Percentiles rank a stretch among this genome's conserved stretches.
Conservation (phyloP, 345 rosid genomes). For the Pugionium dolabratum region DNA sequence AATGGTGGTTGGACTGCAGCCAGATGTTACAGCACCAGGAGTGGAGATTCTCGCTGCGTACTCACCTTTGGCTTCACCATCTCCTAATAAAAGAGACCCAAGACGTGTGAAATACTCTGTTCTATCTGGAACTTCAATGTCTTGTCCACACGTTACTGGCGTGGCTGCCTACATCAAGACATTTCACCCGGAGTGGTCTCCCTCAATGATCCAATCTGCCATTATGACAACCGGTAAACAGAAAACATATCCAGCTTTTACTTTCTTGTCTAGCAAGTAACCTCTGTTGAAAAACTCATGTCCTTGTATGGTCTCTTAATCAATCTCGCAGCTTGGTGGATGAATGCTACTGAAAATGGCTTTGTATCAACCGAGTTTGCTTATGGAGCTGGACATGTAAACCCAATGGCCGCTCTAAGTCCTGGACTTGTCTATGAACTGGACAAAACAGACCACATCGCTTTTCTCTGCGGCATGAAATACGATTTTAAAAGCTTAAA, state of each 20-base stretch:
- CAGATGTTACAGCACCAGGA: slow-evolving; percentile 55
- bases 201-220: slow-evolving; percentile 58
- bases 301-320: background rate
- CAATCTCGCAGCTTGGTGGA: slow-evolving; percentile 41
- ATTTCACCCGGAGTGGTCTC: slow-evolving; percentile 57
- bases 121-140: slow-evolving; percentile 53
- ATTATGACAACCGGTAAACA: slow-evolving; percentile 59
- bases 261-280: slow-evolving; percentile 5
- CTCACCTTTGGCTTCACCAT: slow-evolving; percentile 31
- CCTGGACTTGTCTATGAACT: slow-evolving; percentile 48
- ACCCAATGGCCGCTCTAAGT: slow-evolving; percentile 48
- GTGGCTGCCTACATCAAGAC: slow-evolving; percentile 48
- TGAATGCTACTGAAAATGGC: slow-evolving; percentile 33
- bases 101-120: slow-evolving; percentile 37
- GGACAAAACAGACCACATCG: slow-evolving; percentile 40
- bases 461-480: slow-evolving; percentile 48
- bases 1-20: slow-evolving; percentile 38
- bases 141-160: slow-evolving; percentile 59
- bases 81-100: background rate
- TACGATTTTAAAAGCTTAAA: slow-evolving; percentile 11
- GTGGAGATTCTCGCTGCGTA: slow-evolving; percentile 47
- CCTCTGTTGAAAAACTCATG: background rate
- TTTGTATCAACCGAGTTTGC: slow-evolving; percentile 41
- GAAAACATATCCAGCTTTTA: background rate
- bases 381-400: slow-evolving; percentile 57